Evolutionary conservation across 2,329 filamentous ascomycete genomes (phyloP).

Genomic region (Leptographium flavum): DNA sequence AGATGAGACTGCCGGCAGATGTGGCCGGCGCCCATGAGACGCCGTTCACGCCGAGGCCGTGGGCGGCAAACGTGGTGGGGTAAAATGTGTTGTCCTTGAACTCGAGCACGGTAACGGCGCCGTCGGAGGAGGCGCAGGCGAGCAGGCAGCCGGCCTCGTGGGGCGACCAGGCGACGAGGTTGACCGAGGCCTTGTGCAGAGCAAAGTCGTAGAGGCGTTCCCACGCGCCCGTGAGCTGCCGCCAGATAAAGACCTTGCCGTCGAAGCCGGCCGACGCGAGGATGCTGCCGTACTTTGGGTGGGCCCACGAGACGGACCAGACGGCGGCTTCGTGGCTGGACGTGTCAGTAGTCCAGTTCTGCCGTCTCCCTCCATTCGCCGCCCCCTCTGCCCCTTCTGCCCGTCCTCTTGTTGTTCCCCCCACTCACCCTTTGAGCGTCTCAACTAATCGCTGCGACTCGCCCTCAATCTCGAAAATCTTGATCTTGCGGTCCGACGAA

Average conservation of each 20-base stretch:
- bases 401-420: background rate
- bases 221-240: slow-evolving; percentile 66
- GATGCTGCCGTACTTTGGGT: slow-evolving; percentile 97
- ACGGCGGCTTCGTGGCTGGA: slow-evolving; percentile 86
- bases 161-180: slow-evolving; percentile 94
- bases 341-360: background rate
- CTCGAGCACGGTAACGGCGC: slow-evolving; percentile 84
- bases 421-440: slow-evolving; percentile 76
- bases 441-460: slow-evolving; percentile 81
- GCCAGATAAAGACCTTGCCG: slow-evolving; percentile 97
- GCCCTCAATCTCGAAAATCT: slow-evolving; percentile 96
- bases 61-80: slow-evolving; percentile 78
- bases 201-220: slow-evolving; percentile 86
- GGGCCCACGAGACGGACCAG: slow-evolving; percentile 96
- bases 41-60: slow-evolving; percentile 87
- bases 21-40: slow-evolving; percentile 89
- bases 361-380: background rate
- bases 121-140: slow-evolving; percentile 87
- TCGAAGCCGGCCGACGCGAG: slow-evolving; percentile 92
- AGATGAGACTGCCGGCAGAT: slow-evolving; percentile 70
- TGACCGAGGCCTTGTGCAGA: slow-evolving; percentile 89
- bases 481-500: slow-evolving; percentile 96
- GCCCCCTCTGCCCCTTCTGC: background rate
- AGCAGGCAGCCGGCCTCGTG: slow-evolving; percentile 91
- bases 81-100: slow-evolving; percentile 84